These are phyloP conservation scores for Panellus pusillus DNA, from an alignment of 768 basidiomycete species.

Conservation along the genomic window DNA sequence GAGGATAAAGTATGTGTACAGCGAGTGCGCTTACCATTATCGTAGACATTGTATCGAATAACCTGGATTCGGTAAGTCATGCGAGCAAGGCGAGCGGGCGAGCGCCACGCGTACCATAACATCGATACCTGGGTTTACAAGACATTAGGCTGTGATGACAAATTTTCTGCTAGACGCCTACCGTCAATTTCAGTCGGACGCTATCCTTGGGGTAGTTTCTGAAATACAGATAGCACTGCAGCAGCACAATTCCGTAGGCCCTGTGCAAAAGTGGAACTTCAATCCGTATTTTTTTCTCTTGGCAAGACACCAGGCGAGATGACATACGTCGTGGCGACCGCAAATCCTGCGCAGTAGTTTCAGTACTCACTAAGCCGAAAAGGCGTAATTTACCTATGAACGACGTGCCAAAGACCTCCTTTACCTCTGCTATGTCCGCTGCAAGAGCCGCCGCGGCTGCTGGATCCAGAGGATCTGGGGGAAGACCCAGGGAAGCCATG, in stretches of 20 bases:
- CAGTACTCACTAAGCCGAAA: background rate
- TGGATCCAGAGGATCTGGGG: background rate
- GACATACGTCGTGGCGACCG: slow-evolving; percentile 9
- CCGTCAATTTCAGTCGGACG: slow-evolving; percentile 7
- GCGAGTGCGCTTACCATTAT: slow-evolving; percentile 12
- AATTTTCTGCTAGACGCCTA: background rate
- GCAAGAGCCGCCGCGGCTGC: background rate
- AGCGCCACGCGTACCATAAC: background rate
- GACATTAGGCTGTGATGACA: background rate
- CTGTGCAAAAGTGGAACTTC: background rate
- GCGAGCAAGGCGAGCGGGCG: background rate
- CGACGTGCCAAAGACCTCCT: slow-evolving; percentile 11
- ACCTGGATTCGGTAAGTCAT: background rate
- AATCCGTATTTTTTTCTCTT: background rate
- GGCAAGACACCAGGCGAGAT: background rate
- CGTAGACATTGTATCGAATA: slow-evolving; percentile 10
- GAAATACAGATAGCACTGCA: slow-evolving; percentile 8
- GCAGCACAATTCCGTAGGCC: slow-evolving; percentile 9
- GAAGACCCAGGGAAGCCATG: background rate
- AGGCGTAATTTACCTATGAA: slow-evolving; percentile 2
- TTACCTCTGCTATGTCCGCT: slow-evolving; percentile 4
- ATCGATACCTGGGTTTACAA: background rate
- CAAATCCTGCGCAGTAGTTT: slow-evolving; percentile 3
- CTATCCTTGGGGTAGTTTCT: slow-evolving; percentile 9
- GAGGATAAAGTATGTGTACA: slow-evolving; percentile 13